These are phyloP conservation scores for Verticillium dahliae DNA, from an alignment of 2,329 filamentous ascomycete species.

Conservation along the genomic window DNA sequence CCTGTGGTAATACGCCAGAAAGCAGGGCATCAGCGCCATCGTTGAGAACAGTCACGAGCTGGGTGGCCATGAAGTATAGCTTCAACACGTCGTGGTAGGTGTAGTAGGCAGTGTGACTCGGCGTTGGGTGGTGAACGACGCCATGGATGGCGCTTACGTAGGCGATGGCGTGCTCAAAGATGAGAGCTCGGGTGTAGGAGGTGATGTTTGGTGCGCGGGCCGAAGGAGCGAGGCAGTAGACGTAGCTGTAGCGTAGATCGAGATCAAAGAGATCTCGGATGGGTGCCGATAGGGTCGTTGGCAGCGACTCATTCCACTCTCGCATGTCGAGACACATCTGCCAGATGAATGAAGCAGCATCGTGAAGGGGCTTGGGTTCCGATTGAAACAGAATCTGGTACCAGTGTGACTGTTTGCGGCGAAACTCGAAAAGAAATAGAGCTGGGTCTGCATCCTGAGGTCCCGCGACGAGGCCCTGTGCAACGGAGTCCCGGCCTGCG, in stretches of 20 bases:
- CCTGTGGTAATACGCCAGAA: conserved; percentile 37
- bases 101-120: conserved; percentile 57
- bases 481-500: conserved; percentile 9
- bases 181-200: conserved; percentile 69
- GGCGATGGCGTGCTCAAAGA: conserved; percentile 81
- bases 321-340: conserved; percentile 69
- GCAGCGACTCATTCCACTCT: conserved; percentile 75
- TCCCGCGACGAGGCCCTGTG: conserved; percentile 31
- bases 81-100: conserved; percentile 85
- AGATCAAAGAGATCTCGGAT: conserved; percentile 77
- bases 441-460: conserved; percentile 60
- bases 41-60: conserved; percentile 54
- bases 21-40: conserved; percentile 35
- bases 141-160: conserved; percentile 71
- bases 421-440: conserved; percentile 71
- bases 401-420: conserved; percentile 80
- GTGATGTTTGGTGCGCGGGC: conserved; percentile 65
- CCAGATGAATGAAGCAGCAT: conserved; percentile 68
- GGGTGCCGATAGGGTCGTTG: conserved; percentile 54
- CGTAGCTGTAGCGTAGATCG: conserved; percentile 84
- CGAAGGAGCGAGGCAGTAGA: conserved; percentile 81
- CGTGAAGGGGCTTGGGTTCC: conserved; percentile 59
- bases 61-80: conserved; percentile 67
- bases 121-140: conserved; percentile 48
- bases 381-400: conserved; percentile 86